Conservation (phyloP, 768 basidiomycete species). For the Tremella mesenterica region DNA sequence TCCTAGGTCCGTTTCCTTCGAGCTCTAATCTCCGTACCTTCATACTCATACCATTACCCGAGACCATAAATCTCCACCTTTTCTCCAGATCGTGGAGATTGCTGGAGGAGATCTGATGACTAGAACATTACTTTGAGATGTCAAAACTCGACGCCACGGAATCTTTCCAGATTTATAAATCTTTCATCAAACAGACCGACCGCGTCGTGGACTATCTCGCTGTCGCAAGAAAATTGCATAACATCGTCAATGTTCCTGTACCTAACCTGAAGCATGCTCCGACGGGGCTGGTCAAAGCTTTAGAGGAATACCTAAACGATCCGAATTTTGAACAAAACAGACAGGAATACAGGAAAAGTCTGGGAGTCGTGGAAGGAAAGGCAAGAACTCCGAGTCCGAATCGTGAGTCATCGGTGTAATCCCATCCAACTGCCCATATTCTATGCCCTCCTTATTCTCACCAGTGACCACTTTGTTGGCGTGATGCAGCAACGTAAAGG, state of each 20-base stretch:
- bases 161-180: slow-evolving; percentile 77
- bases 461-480: neutral
- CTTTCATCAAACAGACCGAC: slow-evolving; percentile 90
- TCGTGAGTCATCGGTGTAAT: slow-evolving; percentile 3
- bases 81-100: no score
- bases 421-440: slow-evolving; percentile 4
- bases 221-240: slow-evolving; percentile 85
- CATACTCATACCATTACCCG: neutral
- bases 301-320: slow-evolving; percentile 93
- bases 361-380: slow-evolving; percentile 54
- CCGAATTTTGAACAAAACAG: slow-evolving; percentile 95
- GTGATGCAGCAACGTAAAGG: no score
- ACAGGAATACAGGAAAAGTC: slow-evolving; percentile 78
- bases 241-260: slow-evolving; percentile 83
- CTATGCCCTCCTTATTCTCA: neutral
- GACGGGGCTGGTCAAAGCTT: slow-evolving; percentile 79
- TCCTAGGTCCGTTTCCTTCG: slow-evolving; percentile 45
- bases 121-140: slow-evolving; percentile 97
- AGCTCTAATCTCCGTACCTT: neutral
- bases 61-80: no score
- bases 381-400: slow-evolving; percentile 21
- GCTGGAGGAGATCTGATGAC: no score
- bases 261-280: slow-evolving; percentile 92
- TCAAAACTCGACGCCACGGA: slow-evolving; percentile 80
- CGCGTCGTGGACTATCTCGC: slow-evolving; percentile 79